Evolutionary conservation across 192 early-diverging fungal species (phyloP), one percentile per base, ranked within the genome.

Genomic region (Dimargaris verticillata): DNA sequence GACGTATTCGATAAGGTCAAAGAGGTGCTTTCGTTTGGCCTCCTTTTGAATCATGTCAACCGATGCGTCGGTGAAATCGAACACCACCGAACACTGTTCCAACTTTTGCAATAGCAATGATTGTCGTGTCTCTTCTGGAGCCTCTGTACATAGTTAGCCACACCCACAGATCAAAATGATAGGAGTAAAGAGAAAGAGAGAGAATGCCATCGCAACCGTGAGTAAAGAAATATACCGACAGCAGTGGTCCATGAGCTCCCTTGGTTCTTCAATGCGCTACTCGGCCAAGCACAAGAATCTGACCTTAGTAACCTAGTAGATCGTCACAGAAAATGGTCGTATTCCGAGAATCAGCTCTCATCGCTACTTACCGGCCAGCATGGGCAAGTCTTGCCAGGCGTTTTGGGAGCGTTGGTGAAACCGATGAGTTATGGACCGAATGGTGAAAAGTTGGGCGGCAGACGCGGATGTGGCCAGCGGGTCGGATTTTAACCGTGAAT

Each of bases 1-100:
- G 51, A 99, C 90, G 64, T 96, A 97, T 28, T 97, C 91, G 42
- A 96, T 78, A 24, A 99, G 79, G 65, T 99, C 96, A 24, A 79
- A 80, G 65, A 99, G 72, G 14, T 92, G 83, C 62, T 85, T 83
- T 58, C 89, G 83, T 69, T 99, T 99, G 63, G 97, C 90, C 64
- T 99, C 94, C 63, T 99, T 99, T 64, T 89, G 91, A 60, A 85
- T 88, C 5, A 96, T 66, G 66, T 95, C 89, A 29, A 84, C 80
- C 53, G 87, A 78, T 12, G 84, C 76, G 72, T 94, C 93, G 66
- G 85, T 93, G 64, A 99, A 99, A 67, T 99, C 96, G 64, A 97
- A 99, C 17, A 96, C 75, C 13, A 91, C 83, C 44, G 79, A 78
- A 70, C 96, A 99, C 72, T 97, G 96, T 33, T 74, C 70, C 29